phyloP scores from a whole-genome alignment of 2,329 filamentous ascomycete species.

The Trichoderma sp. region DNA sequence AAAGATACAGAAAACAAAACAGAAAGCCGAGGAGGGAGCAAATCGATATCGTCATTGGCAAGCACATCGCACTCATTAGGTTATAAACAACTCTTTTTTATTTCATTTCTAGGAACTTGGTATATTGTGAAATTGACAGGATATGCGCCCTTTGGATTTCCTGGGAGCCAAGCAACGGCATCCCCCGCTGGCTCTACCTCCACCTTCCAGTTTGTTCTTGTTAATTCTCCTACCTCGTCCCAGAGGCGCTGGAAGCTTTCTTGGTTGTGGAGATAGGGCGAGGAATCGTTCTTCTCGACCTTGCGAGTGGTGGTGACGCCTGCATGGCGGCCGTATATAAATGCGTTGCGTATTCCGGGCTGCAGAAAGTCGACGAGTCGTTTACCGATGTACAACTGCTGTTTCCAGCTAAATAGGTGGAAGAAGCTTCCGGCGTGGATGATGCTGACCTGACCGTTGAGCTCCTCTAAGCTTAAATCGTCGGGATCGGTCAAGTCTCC shows the following conservation, averaged over 20 bases:
- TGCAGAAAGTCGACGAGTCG: conserved; percentile 49
- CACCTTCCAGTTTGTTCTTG: conserved; percentile 52
- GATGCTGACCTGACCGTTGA: conserved; percentile 47
- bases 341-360: conserved; percentile 44
- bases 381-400: conserved; percentile 48
- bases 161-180: conserved; percentile 28
- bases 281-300: conserved; percentile 27
- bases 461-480: conserved; percentile 36
- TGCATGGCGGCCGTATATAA: conserved; percentile 56
- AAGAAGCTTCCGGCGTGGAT: conserved; percentile 54
- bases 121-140: conserved; percentile 40
- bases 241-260: conserved; percentile 54
- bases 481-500: conserved; percentile 51
- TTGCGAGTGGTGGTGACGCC: conserved; percentile 39
- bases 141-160: conserved; percentile 30
- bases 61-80: not conserved
- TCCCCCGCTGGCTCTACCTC: conserved; percentile 40
- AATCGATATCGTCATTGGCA: not conserved
- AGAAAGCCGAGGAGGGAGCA: not conserved
- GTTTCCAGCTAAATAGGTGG: conserved; percentile 50
- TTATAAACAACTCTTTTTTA: conserved; percentile 15
- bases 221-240: conserved; percentile 53
- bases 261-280: conserved; percentile 50
- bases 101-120: conserved; percentile 34
- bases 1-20: not conserved